Conservation (phyloP, 2,329 filamentous ascomycete species). For the Neocatenulostroma microsporum region DNA sequence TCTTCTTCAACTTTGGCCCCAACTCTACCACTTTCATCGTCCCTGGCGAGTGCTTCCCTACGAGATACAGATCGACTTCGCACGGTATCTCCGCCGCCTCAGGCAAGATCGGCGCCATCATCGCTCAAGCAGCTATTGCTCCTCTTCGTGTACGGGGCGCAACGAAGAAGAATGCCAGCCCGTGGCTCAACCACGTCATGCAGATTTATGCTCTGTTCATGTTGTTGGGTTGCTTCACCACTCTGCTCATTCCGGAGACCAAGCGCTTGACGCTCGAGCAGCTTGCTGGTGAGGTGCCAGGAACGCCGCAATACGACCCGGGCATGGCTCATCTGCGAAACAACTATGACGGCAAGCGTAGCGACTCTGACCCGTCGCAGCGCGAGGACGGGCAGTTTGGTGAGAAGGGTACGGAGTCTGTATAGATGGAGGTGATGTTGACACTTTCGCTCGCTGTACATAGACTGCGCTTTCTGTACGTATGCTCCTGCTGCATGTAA, state of each 20-base stretch:
- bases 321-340: neutral
- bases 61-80: constrained; percentile 40
- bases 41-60: constrained; percentile 46
- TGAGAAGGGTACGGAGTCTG: too few relatives aligned
- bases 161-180: constrained; percentile 45
- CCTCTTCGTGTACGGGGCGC: constrained; percentile 48
- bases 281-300: constrained; percentile 58
- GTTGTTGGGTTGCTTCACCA: constrained; percentile 61
- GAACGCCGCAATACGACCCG: constrained; percentile 45
- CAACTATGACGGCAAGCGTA: neutral
- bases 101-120: constrained; percentile 44
- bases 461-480: too few relatives aligned
- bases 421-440: too few relatives aligned
- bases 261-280: constrained; percentile 66
- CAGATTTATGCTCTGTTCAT: constrained; percentile 75
- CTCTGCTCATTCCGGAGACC: constrained; percentile 66
- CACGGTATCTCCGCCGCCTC: constrained; percentile 45
- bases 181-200: constrained; percentile 66
- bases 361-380: neutral
- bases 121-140: constrained; percentile 44
- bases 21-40: constrained; percentile 47
- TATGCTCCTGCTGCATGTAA: too few relatives aligned
- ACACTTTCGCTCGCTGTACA: too few relatives aligned
- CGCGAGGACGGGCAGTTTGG: too few relatives aligned
- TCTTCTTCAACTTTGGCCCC: constrained; percentile 50